phyloP scores from a whole-genome alignment of 1,284 basidiomycete genomes.

The Cutaneotrichosporon sp. region DNA sequence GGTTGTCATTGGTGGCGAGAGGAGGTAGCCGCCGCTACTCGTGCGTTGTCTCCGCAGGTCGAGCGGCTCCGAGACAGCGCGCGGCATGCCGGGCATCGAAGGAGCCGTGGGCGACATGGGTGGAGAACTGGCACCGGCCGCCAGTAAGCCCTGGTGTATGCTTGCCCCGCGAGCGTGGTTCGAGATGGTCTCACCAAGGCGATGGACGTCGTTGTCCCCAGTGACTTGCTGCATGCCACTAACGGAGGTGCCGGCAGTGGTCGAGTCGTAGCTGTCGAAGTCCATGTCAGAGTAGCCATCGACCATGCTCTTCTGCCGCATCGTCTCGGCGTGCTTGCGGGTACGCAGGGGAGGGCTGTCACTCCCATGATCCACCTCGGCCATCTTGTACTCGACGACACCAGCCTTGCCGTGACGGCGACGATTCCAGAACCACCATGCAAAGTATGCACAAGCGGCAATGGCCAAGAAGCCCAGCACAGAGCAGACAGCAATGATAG shows the following conservation, averaged over 20 bases:
- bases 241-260: constrained; percentile 41
- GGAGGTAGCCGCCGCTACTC: neutral
- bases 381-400: constrained; percentile 33
- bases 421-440: constrained; percentile 51
- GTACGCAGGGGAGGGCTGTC: constrained; percentile 34
- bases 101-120: neutral
- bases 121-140: neutral
- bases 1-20: neutral
- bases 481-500: constrained; percentile 42
- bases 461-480: constrained; percentile 49
- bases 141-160: constrained; percentile 16
- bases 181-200: constrained; percentile 9
- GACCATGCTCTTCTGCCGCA: constrained; percentile 50
- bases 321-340: constrained; percentile 44
- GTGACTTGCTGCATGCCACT: constrained; percentile 36
- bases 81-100: constrained; percentile 1
- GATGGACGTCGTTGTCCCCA: constrained; percentile 26
- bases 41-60: neutral
- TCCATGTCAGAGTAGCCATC: constrained; percentile 51
- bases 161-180: constrained; percentile 23
- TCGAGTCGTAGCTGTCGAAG: constrained; percentile 39
- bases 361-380: constrained; percentile 20
- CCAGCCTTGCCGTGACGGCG: constrained; percentile 46
- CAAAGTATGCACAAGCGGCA: constrained; percentile 44
- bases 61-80: neutral